Conservation (phyloP, 805 yeast genomes). For the Myxozyma melibiosi region DNA sequence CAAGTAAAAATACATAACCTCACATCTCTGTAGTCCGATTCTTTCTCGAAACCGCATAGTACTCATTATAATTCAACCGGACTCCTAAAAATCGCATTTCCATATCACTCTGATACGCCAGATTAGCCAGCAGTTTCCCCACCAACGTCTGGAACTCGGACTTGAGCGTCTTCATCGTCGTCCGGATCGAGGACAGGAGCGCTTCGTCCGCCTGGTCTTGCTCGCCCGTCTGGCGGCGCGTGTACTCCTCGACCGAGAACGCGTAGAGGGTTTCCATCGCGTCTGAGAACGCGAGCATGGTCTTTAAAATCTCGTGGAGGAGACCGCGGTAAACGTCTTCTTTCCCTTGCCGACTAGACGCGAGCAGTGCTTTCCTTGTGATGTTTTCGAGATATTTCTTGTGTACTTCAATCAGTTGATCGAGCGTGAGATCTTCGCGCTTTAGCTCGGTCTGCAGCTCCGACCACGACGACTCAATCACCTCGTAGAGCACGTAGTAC, state of each 20-base stretch:
- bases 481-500: slow-evolving; percentile 42
- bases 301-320: slow-evolving; percentile 41
- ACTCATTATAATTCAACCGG: slow-evolving; percentile 44
- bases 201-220: slow-evolving; percentile 1
- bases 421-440: slow-evolving; percentile 40
- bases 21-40: background rate
- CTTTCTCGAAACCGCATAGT: slow-evolving; percentile 32
- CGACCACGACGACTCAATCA: slow-evolving; percentile 46
- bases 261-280: slow-evolving; percentile 34
- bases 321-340: slow-evolving; percentile 35
- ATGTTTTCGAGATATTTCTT: slow-evolving; percentile 39
- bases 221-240: slow-evolving; percentile 21
- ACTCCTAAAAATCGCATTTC: slow-evolving; percentile 43
- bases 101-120: slow-evolving; percentile 38
- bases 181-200: slow-evolving; percentile 27
- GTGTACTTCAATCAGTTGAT: slow-evolving; percentile 43
- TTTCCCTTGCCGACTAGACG: slow-evolving; percentile 34
- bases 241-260: slow-evolving; percentile 34
- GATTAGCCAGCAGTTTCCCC: slow-evolving; percentile 36
- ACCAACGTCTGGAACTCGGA: slow-evolving; percentile 35
- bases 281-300: slow-evolving; percentile 37
- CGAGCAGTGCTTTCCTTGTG: slow-evolving; percentile 41
- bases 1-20: background rate
- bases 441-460: slow-evolving; percentile 36
- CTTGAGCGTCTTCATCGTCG: slow-evolving; percentile 30